Base-by-base conservation (phyloP, 2,329 filamentous ascomycete species). In the Ambrosiella xylebori region DNA sequence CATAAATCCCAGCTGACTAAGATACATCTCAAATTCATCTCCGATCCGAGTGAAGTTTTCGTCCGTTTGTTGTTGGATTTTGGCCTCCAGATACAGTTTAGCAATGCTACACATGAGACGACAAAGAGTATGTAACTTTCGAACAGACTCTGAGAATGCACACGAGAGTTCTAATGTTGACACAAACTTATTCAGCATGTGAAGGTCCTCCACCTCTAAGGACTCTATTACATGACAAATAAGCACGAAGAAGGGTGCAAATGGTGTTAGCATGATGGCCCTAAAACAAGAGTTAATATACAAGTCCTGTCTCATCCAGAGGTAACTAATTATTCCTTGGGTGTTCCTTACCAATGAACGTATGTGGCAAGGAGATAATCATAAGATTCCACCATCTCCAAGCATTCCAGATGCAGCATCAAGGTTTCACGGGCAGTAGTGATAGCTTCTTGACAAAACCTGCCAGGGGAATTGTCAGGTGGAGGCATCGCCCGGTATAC, bases 11-110 rank as follows among this genome's bases (percentile, higher is more conserved):
- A 85, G 71, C 19, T 81, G 80, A 63, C 73, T 78, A 1, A 85
- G 71, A 63, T 84, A 85, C 59, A 78, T 76, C 62, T 85, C 80
- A 61, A 85, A 82, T 63, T 81, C 77, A 59, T 78, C 73, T 1
- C 76, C 77, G 2, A 80, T 76, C 5, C 74, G 73, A 2, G 68
- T 69, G 64, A 77, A 71, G 54, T 69, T 69, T 49, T 74, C 68
- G 61, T 75, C 71, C 40, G 72, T 68, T 54, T 71, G 69, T 54
- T 78, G 73, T 62, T 71, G 69, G 15, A 70, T 69, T 64, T 81
- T 82, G 35, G 80, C 76, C 63, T 83, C 77, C 5, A 84, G 71
- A 62, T 85, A 57, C 4, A 85, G 3, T 83, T 68, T 72, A 6
- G 81, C 80, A 5, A 85, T 78, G 57, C 78, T 78, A 61, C 75